These are phyloP conservation scores for Aureobasidium musti DNA, from an alignment of 2,329 filamentous ascomycete species.

Conservation along the genomic window DNA sequence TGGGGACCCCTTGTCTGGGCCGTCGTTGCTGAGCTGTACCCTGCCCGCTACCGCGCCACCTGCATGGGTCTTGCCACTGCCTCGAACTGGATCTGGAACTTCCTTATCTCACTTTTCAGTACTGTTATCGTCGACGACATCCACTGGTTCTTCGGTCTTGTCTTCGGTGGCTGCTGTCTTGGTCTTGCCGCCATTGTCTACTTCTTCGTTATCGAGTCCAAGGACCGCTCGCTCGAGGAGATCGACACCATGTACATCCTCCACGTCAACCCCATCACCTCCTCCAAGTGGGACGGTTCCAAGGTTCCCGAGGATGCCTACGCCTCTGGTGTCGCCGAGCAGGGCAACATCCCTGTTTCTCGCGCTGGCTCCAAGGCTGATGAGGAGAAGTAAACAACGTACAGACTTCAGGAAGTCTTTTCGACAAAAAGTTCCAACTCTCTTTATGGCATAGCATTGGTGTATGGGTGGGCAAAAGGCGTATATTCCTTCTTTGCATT, in stretches of 20 bases:
- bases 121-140: slow-evolving; percentile 44
- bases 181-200: slow-evolving; percentile 42
- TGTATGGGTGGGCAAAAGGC: slow-evolving; percentile 22
- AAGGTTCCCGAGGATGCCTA: slow-evolving; percentile 36
- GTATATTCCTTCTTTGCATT: slow-evolving; percentile 19
- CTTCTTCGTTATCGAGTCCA: slow-evolving; percentile 46
- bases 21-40: slow-evolving; percentile 43
- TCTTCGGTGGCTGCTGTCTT: slow-evolving; percentile 45
- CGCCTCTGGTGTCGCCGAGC: slow-evolving; percentile 30
- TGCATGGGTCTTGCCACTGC: slow-evolving; percentile 51
- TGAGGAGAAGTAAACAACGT: slow-evolving; percentile 20
- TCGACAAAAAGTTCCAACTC: background rate
- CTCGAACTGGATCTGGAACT: slow-evolving; percentile 50
- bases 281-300: slow-evolving; percentile 39
- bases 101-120: slow-evolving; percentile 46
- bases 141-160: slow-evolving; percentile 46
- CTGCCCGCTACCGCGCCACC: slow-evolving; percentile 45
- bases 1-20: slow-evolving; percentile 43
- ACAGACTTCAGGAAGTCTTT: slow-evolving; percentile 27
- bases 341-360: slow-evolving; percentile 11
- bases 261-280: slow-evolving; percentile 37
- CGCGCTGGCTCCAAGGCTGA: slow-evolving; percentile 26
- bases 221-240: slow-evolving; percentile 43
- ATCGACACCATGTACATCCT: slow-evolving; percentile 35
- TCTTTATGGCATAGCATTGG: slow-evolving; percentile 27